Evolutionary conservation across 352 stramenopile genomes (phyloP), one percentile per base, ranked within the genome.

Genomic region (Pythium rishiriense): DNA sequence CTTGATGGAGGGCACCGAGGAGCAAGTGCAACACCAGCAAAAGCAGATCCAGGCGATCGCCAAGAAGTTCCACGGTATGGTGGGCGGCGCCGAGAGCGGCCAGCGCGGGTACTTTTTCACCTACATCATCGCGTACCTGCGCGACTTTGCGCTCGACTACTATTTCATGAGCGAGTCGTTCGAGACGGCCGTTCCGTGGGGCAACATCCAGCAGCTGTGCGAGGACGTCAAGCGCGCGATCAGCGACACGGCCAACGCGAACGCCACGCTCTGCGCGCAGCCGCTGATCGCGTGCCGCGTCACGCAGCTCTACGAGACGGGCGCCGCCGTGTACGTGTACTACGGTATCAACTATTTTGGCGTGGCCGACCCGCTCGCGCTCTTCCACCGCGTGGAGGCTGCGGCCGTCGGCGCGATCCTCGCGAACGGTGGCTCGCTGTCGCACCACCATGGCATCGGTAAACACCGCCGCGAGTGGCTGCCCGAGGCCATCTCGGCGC

Each of bases 251-350:
- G 80, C 77, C 15, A 63, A 79, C 41, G 77, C 98, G 33, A 78
- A 83, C 22, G 37, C n/a, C 14, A 25, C 4, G 51, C 46, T 60
- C 4, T 17, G 26, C 3, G 83, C 90, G 24, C 70, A 78, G 10
- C 92, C 94, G 37, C 88, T 99, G 37, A 87, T 98, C 56, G 90
- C 88, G 3, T 96, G 90, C 64, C 87, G 96, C 21, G 83, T 99
- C 28, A 98, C 94, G 1, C 96, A 99, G 73, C 80, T 98, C 14
- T 99, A 99, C 69, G 91, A 97, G 46, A 96, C 97, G 14, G 94
- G 94, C 51, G 93, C 87, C 45, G 97, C 90, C 45, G 79, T 99
- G 26, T 99, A 99, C 70, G 97, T 98, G 64, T 99, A 99, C 74
- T 97, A 98, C 69, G 96, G 91, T 53, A 97, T 99, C 65, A 97